Evolutionary conservation across 164 flowering plant genomes (phyloP), one percentile per base, ranked within the genome.

Genomic region (Dillenia turbinata): DNA sequence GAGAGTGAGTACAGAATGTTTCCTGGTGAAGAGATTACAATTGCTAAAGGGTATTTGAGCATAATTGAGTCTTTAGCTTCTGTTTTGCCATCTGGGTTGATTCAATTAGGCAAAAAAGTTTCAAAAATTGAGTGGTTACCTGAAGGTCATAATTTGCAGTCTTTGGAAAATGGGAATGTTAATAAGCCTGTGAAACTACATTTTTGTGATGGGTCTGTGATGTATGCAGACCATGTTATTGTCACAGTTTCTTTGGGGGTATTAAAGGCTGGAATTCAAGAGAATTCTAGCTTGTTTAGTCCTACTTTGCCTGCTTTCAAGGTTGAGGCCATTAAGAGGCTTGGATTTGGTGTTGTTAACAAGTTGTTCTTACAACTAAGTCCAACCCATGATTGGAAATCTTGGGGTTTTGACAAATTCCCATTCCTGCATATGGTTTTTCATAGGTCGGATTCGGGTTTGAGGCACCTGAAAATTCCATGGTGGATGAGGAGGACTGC

Each of bases 401-500:
- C 15, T n/a, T 19, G 59, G 12, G 57, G 52, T 19, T 17, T 8
- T 9, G 44, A 33, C 52, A 69, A 70, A 48, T 85, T 89, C 53
- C 97, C 97, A 0, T 75, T 56, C 62, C 59, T 91, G 69, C 90
- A 91, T 57, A 76, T 91, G 89, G 90, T 66, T 10, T 89, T 91
- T 51, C 81, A 81, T 10, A 74, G 65, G 17, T 47, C 69, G 9
- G 90, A 82, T 19, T 81, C 87, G 2, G 78, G 78, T 45, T 52
- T 73, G 1, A 72, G 78, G 75, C 50, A 75, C 49, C 62, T 71
- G n/a, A 77, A 74, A 45, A 81, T 91, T 44, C 99, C 99, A 5
- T 78, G 90, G 85, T 94, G 99, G 99, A 88, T 94, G 80, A 79
- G 95, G 66, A 86, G 75, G 63, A 85, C 99, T 54, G 83, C 88